phyloP scores from a whole-genome alignment of 2,329 filamentous ascomycete genomes.

The Penicillium sclerotigenum region DNA sequence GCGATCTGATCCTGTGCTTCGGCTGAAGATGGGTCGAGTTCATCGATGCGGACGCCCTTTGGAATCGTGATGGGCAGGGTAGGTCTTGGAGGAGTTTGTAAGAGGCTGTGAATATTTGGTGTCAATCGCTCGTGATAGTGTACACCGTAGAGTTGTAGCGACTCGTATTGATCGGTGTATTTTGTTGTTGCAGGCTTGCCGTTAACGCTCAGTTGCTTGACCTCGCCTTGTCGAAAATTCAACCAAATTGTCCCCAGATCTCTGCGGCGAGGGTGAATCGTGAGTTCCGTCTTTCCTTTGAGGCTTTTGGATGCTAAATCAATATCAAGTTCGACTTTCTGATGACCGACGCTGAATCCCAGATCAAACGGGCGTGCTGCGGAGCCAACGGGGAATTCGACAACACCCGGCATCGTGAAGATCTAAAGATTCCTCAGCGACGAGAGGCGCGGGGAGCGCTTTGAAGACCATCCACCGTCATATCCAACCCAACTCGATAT shows the following conservation, averaged over 20 bases:
- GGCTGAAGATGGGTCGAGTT: slow-evolving; percentile 54
- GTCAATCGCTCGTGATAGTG: slow-evolving; percentile 76
- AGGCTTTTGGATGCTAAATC: slow-evolving; percentile 75
- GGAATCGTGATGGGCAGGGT: slow-evolving; percentile 61
- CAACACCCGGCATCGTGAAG: slow-evolving; percentile 39
- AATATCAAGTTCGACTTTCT: slow-evolving; percentile 85
- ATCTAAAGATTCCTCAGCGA: slow-evolving; percentile 32
- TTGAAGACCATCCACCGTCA: slow-evolving; percentile 37
- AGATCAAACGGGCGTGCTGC: slow-evolving; percentile 28
- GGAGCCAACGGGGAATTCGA: slow-evolving; percentile 34
- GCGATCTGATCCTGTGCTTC: slow-evolving; percentile 47
- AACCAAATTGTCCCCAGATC: slow-evolving; percentile 56
- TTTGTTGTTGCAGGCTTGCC: slow-evolving; percentile 40
- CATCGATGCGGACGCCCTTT: slow-evolving; percentile 59
- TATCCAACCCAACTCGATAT: slow-evolving; percentile 32
- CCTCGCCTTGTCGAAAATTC: slow-evolving; percentile 61
- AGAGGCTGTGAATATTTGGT: slow-evolving; percentile 60
- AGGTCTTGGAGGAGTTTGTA: slow-evolving; percentile 52
- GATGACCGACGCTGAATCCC: slow-evolving; percentile 66
- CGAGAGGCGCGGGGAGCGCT: slow-evolving; percentile 40
- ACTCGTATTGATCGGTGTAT: slow-evolving; percentile 45
- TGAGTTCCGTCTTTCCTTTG: slow-evolving; percentile 76
- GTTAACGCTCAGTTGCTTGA: slow-evolving; percentile 51
- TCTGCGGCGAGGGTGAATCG: slow-evolving; percentile 63
- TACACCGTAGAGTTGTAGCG: slow-evolving; percentile 54